phyloP scores from a whole-genome alignment of 1,284 basidiomycete species.

The Ganoderma leucocontextum region DNA sequence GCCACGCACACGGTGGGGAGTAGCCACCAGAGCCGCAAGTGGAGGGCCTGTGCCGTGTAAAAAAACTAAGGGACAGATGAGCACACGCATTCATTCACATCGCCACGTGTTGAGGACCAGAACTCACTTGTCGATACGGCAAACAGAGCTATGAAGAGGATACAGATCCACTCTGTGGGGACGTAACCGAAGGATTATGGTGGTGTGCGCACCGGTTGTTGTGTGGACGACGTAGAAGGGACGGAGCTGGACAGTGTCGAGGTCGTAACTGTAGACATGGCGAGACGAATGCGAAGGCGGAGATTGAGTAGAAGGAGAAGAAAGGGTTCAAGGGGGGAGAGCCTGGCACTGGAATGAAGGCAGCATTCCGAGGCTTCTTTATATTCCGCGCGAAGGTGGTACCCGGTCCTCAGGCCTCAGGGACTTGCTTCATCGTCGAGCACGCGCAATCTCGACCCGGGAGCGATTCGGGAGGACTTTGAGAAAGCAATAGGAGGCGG shows the following conservation, averaged over 20 bases:
- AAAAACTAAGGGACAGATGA: constrained; percentile 35
- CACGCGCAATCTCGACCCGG: not conserved
- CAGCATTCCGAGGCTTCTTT: not conserved
- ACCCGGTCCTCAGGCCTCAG: constrained; percentile 1
- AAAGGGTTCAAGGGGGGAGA: not conserved
- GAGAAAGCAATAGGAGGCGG: too few species aligned
- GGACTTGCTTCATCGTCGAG: not conserved
- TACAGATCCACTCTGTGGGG: constrained; percentile 43
- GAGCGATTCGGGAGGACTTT: not conserved
- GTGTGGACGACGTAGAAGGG: not conserved
- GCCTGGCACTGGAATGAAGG: not conserved
- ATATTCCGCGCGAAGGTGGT: not conserved
- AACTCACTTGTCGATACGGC: constrained; percentile 39
- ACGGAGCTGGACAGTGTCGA: not conserved
- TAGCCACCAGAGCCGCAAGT: constrained; percentile 47
- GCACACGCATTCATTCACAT: not conserved
- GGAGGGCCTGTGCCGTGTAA: constrained; percentile 42
- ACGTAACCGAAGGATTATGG: constrained; percentile 39
- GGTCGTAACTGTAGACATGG: not conserved
- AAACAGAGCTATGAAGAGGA: constrained; percentile 43
- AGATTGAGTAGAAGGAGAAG: not conserved
- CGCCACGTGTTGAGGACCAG: too few species aligned
- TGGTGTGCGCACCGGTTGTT: not conserved
- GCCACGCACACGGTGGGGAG: constrained; percentile 45
- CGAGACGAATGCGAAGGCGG: not conserved